phyloP scores from a whole-genome alignment of 306 rosid genomes.

The Oxytropis ochrocephala region DNA sequence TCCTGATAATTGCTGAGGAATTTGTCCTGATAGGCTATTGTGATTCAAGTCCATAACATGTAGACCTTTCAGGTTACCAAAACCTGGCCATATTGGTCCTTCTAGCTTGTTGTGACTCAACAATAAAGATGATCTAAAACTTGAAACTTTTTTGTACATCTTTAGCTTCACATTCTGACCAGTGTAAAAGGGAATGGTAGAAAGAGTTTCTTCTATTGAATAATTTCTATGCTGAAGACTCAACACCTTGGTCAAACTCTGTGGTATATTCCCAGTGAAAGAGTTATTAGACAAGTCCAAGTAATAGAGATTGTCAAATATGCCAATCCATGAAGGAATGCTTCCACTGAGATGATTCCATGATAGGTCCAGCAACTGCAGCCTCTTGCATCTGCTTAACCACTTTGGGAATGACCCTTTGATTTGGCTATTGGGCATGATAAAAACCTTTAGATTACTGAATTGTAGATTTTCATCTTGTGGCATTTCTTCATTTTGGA shows the following conservation, averaged over 20 bases:
- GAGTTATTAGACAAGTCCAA: constrained; percentile 42
- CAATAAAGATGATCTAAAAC: constrained; percentile 13
- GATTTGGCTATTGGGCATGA: constrained; percentile 27
- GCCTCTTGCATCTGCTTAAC: constrained; percentile 28
- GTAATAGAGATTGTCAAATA: constrained; percentile 15
- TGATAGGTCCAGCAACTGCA: constrained; percentile 44
- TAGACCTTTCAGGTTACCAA: constrained; percentile 24
- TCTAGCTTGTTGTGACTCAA: constrained; percentile 24
- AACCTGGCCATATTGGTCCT: constrained; percentile 23
- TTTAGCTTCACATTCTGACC: not conserved
- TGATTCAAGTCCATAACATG: constrained; percentile 20
- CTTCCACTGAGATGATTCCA: constrained; percentile 34
- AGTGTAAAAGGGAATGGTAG: not conserved
- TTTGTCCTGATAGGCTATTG: constrained; percentile 14
- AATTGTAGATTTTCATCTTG: constrained; percentile 3
- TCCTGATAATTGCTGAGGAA: constrained; percentile 13
- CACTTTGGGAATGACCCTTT: constrained; percentile 45
- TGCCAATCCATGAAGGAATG: constrained; percentile 36
- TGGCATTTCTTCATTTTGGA: constrained; percentile 32
- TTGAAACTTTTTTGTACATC: constrained; percentile 14
- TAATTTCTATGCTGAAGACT: constrained; percentile 3
- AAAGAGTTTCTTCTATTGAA: not conserved
- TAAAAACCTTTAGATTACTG: constrained; percentile 22
- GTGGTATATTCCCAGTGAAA: constrained; percentile 27
- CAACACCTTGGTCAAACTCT: constrained; percentile 15